Base-by-base conservation (phyloP, 2,329 filamentous ascomycete genomes). In the Cladosporium sp. region DNA sequence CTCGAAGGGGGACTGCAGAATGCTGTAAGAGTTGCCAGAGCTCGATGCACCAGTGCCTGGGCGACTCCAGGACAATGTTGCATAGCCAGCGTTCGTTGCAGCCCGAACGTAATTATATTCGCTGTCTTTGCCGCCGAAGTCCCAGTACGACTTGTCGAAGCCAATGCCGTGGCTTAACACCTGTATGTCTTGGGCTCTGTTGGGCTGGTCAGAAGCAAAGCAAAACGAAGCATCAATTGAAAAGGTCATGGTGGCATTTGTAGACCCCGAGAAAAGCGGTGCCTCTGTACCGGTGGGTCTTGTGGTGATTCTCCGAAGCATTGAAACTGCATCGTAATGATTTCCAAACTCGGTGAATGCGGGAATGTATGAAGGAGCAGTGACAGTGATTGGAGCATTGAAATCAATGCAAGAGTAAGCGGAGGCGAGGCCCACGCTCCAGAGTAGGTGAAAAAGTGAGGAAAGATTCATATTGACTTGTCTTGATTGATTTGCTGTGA, bases 161-260 rank as follows among this genome's bases (percentile, higher is more conserved):
- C 56, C 57, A 27, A 59, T 32, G 20, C 57, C 56, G 36, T 59
- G 56, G 9, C 53, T 51, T 33, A 59, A 29, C 32, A 59, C 30
- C 35, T 58, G 57, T 9, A 57, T 46, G 18, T 49, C 51, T 7
- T 39, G 30, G 4, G 11, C 27, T 4, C 16, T 38, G 19, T 19
- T 15, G 5, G 4, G n/a, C n/a, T n/a, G n/a, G 7, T 16, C 38
- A 12, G 18, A 9, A n/a, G 56, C 47, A n/a, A 32, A 30, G 47
- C 57, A 59, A 36, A 51, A 59, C 7, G 46, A 41, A 15, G 49
- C 54, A 29, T 49, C 54, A 43, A 59, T 57, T 7, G 50, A 43
- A 29, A 54, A 56, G 8, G 32, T 49, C 13, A 47, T 51, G 22
- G 40, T 52, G 16, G 52, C 19, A 9, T 52, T 54, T 3, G 50